Evolutionary conservation across 2,329 filamentous ascomycete species (phyloP), one percentile per base, ranked within the genome.

Genomic region (Fusarium irregulare): DNA sequence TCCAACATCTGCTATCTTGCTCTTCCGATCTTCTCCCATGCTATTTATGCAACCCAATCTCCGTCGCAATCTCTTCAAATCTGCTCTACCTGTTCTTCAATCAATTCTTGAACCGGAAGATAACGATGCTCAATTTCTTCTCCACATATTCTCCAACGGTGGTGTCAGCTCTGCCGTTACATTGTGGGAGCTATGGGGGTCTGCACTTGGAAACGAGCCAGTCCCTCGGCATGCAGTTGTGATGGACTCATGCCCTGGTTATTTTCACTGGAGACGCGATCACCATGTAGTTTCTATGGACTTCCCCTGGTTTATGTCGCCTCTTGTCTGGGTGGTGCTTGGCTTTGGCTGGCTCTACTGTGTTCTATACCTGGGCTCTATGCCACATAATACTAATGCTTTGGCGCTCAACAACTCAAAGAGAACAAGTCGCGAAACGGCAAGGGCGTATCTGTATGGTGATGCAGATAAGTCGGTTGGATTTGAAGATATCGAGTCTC

Each of bases 101-200:
- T 77, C 37, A 3, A 11, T 66, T 6, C 3, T 76, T 2, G 61
- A 79, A 14, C 64, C 78, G 12, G 70, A 74, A 34, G 21, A 30
- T 13, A 56, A 42, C 25, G 75, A 34, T 3, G 69, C 76, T 13
- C 76, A 77, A 32, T 76, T 87, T 18, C 78, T 87, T 5, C 72
- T 85, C 14, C 86, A 87, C 68, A 63, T 82, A 34, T 87, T 87
- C 71, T 87, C 85, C 41, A 87, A 88, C 67, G 85, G 85, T 56
- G 86, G 86, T 48, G 78, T 81, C 25, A 79, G 80, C 55, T 81
- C 81, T 32, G 80, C 84, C 20, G 75, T 75, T 28, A 71, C 77
- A 14, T 83, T 81, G 57, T 73, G 54, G 63, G 64, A 68, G 14
- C 23, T 65, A 18, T 70, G 71, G 71, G 44, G 56, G 9, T 23